Conservation (phyloP, 2,329 filamentous ascomycete species). For the Diplodia scrobiculata region DNA sequence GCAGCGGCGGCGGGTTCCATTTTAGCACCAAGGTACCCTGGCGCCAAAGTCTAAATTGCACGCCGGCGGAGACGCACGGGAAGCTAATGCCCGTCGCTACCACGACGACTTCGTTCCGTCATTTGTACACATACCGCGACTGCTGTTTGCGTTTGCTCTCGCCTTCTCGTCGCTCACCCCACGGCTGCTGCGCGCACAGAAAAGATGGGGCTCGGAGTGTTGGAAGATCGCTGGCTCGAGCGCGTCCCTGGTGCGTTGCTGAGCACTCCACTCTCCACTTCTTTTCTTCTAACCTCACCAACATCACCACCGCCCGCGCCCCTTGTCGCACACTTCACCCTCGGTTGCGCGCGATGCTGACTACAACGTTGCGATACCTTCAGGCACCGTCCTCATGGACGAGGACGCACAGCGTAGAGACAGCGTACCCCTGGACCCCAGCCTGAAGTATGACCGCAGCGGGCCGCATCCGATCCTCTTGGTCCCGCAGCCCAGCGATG, state of each 20-base stretch:
- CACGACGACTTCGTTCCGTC: not conserved
- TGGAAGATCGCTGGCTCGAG: constrained; percentile 66
- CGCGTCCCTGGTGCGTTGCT: constrained; percentile 69
- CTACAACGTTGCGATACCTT: not conserved
- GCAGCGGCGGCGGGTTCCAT: not conserved
- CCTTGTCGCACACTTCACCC: not conserved
- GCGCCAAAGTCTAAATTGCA: not conserved
- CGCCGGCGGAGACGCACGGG: not conserved
- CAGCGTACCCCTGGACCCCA: constrained; percentile 40
- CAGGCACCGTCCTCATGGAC: constrained; percentile 48
- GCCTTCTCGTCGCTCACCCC: not conserved
- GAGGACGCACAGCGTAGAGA: constrained; percentile 35
- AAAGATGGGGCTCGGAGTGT: constrained; percentile 70
- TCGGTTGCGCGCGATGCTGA: not conserved
- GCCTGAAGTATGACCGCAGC: constrained; percentile 71
- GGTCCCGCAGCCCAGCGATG: constrained; percentile 86
- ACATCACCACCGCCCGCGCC: not conserved
- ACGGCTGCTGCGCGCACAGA: not conserved
- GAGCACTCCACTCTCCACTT: not conserved
- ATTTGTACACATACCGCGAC: not conserved
- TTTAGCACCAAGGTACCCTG: not conserved
- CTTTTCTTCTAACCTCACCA: not conserved
- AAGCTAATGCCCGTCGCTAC: not conserved
- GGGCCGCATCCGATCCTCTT: constrained; percentile 68
- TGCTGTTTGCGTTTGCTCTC: not conserved